Evolutionary conservation across 2,329 filamentous ascomycete genomes (phyloP).

Genomic region (Aspergillus proliferans): DNA sequence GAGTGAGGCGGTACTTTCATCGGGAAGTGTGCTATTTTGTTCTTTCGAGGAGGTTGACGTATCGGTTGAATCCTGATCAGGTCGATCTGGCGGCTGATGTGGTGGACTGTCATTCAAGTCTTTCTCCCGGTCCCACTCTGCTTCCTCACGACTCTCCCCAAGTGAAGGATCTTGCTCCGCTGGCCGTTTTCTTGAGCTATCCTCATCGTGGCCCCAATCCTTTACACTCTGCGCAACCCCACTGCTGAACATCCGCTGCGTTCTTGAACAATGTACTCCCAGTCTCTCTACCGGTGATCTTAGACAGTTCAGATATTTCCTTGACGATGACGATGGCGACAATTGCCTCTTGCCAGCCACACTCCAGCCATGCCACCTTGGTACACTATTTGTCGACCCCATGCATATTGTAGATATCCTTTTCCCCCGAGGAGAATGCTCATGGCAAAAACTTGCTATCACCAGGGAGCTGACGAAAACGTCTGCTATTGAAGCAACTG

Average conservation of each 20-base stretch:
- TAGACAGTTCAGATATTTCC: constrained; percentile 14
- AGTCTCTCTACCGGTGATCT: constrained; percentile 10
- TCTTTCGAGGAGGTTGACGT: not conserved
- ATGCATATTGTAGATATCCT: constrained; percentile 20
- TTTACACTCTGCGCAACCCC: constrained; percentile 18
- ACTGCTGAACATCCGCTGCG: constrained; percentile 23
- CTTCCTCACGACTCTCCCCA: not conserved
- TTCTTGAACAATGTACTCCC: constrained; percentile 13
- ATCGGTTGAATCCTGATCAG: not conserved
- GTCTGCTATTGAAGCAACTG: constrained; percentile 40
- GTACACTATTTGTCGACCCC: constrained; percentile 13
- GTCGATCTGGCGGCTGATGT: not conserved
- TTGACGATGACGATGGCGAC: constrained; percentile 8
- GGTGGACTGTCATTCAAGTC: not conserved
- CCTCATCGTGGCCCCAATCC: constrained; percentile 12
- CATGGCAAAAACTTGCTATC: constrained; percentile 46
- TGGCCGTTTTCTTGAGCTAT: constrained; percentile 2
- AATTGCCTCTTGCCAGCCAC: constrained; percentile 11
- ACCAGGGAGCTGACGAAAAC: constrained; percentile 51
- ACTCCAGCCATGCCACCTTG: constrained; percentile 12
- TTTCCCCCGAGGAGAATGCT: constrained; percentile 38
- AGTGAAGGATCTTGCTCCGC: not conserved
- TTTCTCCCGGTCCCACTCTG: not conserved
- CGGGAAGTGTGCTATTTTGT: not conserved
- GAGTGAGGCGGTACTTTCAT: not conserved